Conservation (phyloP, 2,329 filamentous ascomycete species). For the Monosporascus sp. region DNA sequence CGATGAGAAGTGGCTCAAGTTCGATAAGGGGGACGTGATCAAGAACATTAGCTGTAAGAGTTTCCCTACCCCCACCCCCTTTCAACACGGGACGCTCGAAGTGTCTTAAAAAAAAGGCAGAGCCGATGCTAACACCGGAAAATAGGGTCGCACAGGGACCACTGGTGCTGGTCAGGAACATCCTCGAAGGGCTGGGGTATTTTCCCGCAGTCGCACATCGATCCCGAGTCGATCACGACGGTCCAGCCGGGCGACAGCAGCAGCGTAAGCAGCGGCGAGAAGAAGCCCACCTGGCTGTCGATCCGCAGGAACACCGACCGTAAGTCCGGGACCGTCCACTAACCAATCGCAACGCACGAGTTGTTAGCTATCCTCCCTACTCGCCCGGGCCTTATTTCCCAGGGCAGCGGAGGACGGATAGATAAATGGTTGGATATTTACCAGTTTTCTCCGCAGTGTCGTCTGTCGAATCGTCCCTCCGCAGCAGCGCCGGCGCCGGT, state of each 20-base stretch:
- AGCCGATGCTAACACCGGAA: not conserved
- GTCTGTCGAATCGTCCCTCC: not conserved
- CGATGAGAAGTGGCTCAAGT: slow-evolving; percentile 47
- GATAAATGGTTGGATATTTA: no score
- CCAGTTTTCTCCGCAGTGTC: no score
- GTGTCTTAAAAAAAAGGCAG: no score
- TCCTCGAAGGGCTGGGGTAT: slow-evolving; percentile 27
- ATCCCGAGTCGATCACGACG: slow-evolving; percentile 20
- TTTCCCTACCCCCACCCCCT: no score
- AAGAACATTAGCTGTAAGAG: slow-evolving; percentile 47
- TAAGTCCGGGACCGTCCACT: slow-evolving; percentile 11
- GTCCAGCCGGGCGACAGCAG: slow-evolving; percentile 17
- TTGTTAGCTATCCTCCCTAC: not conserved
- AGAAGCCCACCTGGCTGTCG: slow-evolving; percentile 23
- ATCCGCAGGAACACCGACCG: slow-evolving; percentile 19
- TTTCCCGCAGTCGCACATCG: slow-evolving; percentile 28
- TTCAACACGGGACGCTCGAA: not conserved
- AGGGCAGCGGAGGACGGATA: no score
- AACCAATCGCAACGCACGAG: not conserved
- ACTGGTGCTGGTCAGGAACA: slow-evolving; percentile 30
- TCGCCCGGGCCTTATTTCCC: not conserved
- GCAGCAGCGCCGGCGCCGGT: not conserved
- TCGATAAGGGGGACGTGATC: slow-evolving; percentile 62
- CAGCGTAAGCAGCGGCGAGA: slow-evolving; percentile 24
- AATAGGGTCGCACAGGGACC: slow-evolving; percentile 25